Evolutionary conservation across 768 basidiomycete genomes (phyloP).

Genomic region (Pleurotus tuber-regium): DNA sequence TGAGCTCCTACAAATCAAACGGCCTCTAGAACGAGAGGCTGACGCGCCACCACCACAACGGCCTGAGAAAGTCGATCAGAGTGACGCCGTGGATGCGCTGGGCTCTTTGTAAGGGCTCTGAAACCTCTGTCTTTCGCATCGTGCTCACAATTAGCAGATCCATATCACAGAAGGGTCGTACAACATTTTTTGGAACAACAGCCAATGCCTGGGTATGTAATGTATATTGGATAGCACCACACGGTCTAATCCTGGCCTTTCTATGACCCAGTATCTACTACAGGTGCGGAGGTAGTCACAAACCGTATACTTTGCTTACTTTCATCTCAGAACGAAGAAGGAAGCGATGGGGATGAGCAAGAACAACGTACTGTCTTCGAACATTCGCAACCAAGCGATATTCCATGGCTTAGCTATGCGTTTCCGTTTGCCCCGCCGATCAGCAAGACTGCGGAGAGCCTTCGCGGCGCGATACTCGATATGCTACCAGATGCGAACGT

Average conservation of each 20-base stretch:
- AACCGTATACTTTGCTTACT: constrained; percentile 10
- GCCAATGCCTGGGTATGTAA: constrained; percentile 67
- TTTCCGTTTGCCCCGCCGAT: constrained; percentile 55
- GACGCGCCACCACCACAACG: constrained; percentile 32
- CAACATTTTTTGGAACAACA: constrained; percentile 63
- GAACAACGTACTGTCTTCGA: constrained; percentile 35
- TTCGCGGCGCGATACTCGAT: constrained; percentile 42
- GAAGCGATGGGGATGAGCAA: constrained; percentile 5
- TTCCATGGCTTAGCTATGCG: constrained; percentile 57
- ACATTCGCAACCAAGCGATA: constrained; percentile 44
- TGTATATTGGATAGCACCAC: background rate
- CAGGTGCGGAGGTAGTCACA: constrained; percentile 39
- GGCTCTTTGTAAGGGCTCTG: constrained; percentile 53
- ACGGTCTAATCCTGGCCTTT: constrained; percentile 3
- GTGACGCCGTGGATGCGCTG: constrained; percentile 60
- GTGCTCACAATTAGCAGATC: constrained; percentile 36
- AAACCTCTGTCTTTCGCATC: constrained; percentile 13
- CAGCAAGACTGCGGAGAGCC: constrained; percentile 38
- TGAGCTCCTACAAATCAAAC: constrained; percentile 62
- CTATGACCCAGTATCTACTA: constrained; percentile 52
- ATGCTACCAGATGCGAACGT: constrained; percentile 40
- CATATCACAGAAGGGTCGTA: constrained; percentile 58
- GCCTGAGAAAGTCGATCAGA: constrained; percentile 44
- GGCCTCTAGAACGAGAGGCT: constrained; percentile 61
- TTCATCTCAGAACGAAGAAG: constrained; percentile 44